Evolutionary conservation across 805 yeast species (phyloP).

Genomic region (Zygoascus bituminiphila): DNA sequence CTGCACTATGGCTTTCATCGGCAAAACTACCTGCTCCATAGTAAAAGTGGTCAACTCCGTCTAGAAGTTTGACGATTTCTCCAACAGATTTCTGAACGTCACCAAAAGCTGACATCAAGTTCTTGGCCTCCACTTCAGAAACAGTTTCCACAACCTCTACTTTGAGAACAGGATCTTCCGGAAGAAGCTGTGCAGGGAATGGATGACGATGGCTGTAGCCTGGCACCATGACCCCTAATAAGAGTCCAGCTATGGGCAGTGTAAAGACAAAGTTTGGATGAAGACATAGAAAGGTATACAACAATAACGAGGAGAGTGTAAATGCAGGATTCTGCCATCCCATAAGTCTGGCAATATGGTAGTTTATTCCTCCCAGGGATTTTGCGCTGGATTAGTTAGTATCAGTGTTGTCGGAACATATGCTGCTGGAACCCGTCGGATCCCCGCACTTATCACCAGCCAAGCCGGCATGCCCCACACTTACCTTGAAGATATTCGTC

Average conservation of each 20-base stretch:
- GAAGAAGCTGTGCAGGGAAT: constrained; percentile 22
- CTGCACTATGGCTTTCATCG: constrained; percentile 51
- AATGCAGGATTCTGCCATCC: constrained; percentile 72
- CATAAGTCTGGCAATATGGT: constrained; percentile 45
- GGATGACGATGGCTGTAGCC: constrained; percentile 68
- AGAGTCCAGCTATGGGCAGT: constrained; percentile 50
- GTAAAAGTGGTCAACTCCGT: constrained; percentile 45
- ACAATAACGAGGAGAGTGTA: constrained; percentile 51
- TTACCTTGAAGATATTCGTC: not conserved
- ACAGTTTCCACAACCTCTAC: not conserved
- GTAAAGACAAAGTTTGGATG: constrained; percentile 62
- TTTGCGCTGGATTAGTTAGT: not conserved
- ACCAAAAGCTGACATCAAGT: constrained; percentile 6
- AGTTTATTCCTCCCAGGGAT: not conserved
- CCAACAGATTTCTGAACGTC: constrained; percentile 10
- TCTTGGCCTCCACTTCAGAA: not conserved
- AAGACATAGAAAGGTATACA: constrained; percentile 59
- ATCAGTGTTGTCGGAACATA: not conserved
- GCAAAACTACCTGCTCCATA: constrained; percentile 60
- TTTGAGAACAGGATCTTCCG: constrained; percentile 11
- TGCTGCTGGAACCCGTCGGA: not conserved
- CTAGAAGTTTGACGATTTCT: constrained; percentile 36
- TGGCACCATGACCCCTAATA: constrained; percentile 57
- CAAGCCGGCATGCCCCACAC: not conserved
- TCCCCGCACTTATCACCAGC: not conserved